phyloP scores from a whole-genome alignment of 2,329 filamentous ascomycete species.

The Tolypocladium cylindrosporum region DNA sequence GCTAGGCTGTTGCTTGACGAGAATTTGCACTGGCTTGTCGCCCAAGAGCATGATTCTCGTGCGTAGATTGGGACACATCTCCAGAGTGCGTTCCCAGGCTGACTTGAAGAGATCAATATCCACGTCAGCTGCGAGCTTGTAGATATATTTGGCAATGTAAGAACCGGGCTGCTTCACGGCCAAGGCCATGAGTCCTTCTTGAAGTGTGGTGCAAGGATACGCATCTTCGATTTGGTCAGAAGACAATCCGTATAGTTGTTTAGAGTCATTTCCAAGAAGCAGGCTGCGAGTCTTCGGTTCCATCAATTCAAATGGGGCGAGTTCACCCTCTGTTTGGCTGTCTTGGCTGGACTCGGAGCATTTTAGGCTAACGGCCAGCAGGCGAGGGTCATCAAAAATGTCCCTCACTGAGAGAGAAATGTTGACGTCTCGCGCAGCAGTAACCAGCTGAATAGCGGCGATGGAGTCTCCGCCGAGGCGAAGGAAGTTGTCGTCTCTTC shows the following conservation, averaged over 20 bases:
- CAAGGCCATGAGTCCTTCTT: not conserved
- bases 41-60: not conserved
- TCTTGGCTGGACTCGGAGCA: no score
- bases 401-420: not conserved
- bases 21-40: not conserved
- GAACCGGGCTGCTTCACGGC: not conserved
- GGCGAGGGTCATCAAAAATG: not conserved
- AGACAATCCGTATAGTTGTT: no score
- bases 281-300: no score
- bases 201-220: not conserved
- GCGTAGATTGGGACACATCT: not conserved
- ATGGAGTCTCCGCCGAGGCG: slow-evolving; percentile 12
- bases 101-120: not conserved
- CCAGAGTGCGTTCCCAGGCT: not conserved
- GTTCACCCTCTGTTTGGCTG: not conserved
- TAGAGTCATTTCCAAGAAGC: no score
- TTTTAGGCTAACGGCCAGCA: not conserved
- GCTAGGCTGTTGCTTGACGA: not conserved
- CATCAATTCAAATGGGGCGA: no score
- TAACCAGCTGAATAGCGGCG: slow-evolving; percentile 9
- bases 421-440: not conserved
- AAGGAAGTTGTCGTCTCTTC: slow-evolving; percentile 8
- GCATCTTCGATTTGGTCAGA: not conserved
- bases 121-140: not conserved
- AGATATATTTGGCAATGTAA: not conserved